phyloP scores from a whole-genome alignment of 2,329 filamentous ascomycete species.

The Fusarium burgessii region DNA sequence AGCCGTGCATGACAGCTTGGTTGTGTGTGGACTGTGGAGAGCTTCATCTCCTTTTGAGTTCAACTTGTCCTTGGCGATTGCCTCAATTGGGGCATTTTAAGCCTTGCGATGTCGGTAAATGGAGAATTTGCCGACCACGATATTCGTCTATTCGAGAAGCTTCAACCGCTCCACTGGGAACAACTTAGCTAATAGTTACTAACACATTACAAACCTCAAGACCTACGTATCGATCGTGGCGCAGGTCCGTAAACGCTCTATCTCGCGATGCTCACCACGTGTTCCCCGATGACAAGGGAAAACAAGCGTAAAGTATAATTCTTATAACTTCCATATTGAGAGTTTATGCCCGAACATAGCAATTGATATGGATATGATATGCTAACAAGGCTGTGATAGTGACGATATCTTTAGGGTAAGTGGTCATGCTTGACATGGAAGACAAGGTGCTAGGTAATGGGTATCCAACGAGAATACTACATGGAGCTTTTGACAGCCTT shows the following conservation, averaged over 20 bases:
- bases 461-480: not conserved
- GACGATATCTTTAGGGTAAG: slow-evolving; percentile 9
- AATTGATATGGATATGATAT: not conserved
- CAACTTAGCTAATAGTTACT: slow-evolving; percentile 4
- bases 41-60: slow-evolving; percentile 19
- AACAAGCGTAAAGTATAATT: slow-evolving; percentile 16
- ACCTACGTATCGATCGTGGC: slow-evolving; percentile 4
- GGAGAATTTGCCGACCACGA: not conserved
- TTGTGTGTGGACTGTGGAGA: slow-evolving; percentile 1
- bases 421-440: not conserved
- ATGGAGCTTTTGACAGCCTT: not conserved
- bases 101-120: not conserved
- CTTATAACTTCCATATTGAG: slow-evolving; percentile 9
- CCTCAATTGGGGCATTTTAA: not conserved
- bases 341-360: not conserved
- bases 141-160: not conserved
- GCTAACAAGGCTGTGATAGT: not conserved
- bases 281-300: not conserved
- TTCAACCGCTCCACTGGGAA: not conserved
- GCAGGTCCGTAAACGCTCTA: not conserved
- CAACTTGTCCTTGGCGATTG: slow-evolving; percentile 1
- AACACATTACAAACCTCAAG: slow-evolving; percentile 2
- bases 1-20: not conserved
- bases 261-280: not conserved
- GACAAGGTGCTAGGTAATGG: not conserved